Evolutionary conservation across 2,329 filamentous ascomycete species (phyloP).

Genomic region (Fusarium sp.): DNA sequence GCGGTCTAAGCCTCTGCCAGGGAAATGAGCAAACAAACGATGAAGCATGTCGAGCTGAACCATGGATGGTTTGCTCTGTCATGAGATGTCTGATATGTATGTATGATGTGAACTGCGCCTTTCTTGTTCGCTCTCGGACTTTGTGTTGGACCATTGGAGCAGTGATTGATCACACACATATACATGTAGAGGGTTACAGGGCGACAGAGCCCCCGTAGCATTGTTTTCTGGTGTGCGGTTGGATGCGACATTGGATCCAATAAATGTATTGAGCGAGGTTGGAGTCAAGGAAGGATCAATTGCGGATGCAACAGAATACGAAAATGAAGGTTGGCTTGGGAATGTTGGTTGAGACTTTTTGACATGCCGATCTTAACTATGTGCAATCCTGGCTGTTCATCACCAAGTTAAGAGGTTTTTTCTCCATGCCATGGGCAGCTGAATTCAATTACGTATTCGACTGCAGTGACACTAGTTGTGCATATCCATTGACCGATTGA

Average conservation of each 20-base stretch:
- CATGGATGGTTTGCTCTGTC: constrained; percentile 4
- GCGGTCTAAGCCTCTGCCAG: constrained; percentile 30
- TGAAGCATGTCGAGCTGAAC: neutral
- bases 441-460: neutral
- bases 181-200: neutral
- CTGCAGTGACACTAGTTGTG: neutral
- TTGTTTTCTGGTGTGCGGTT: neutral
- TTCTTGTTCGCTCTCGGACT: neutral
- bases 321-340: constrained; percentile 19
- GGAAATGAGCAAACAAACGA: constrained; percentile 25
- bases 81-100: neutral
- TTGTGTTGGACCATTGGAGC: constrained; percentile 7
- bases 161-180: neutral
- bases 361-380: constrained; percentile 16
- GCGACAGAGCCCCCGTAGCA: neutral
- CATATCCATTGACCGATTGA: neutral
- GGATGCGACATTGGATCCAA: neutral
- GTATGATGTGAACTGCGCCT: neutral
- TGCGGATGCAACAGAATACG: constrained; percentile 12
- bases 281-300: neutral
- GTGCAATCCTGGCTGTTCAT: constrained; percentile 29
- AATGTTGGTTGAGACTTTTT: constrained; percentile 13
- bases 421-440: neutral
- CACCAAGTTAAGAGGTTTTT: constrained; percentile 4
- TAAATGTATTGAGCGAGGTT: neutral